Conservation (phyloP, 441 rosid genomes). For the Euphorbia schlechtendalii region DNA sequence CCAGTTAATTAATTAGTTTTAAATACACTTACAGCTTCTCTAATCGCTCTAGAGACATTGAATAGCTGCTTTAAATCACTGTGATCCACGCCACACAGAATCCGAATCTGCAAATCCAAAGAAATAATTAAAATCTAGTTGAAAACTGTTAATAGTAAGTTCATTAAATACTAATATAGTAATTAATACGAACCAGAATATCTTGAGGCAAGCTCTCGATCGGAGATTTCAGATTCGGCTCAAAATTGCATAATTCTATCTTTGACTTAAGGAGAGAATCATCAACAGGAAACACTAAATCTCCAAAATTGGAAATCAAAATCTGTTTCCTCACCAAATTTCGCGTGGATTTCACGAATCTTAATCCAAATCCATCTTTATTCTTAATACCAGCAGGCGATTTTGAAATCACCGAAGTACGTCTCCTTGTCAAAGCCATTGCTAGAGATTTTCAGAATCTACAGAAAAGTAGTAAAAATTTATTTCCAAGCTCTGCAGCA, state of each 20-base stretch:
- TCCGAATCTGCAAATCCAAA: slow-evolving; percentile 69
- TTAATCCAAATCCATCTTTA: slow-evolving; percentile 34
- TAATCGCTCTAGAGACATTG: slow-evolving; percentile 56
- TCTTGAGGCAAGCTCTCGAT: slow-evolving; percentile 74
- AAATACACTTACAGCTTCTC: slow-evolving; percentile 62
- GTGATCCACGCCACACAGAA: slow-evolving; percentile 64
- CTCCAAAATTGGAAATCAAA: slow-evolving; percentile 30
- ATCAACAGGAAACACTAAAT: neutral
- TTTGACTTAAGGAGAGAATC: slow-evolving; percentile 21
- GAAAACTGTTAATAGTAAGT: too few relatives aligned
- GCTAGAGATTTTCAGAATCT: neutral
- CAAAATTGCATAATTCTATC: slow-evolving; percentile 48
- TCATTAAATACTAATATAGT: too few relatives aligned
- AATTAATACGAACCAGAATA: slow-evolving; percentile 45
- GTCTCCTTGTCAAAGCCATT: slow-evolving; percentile 42
- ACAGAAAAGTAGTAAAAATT: neutral
- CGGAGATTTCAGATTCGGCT: slow-evolving; percentile 25
- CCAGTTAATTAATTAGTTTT: neutral
- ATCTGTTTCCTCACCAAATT: slow-evolving; percentile 72
- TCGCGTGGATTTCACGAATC: slow-evolving; percentile 40
- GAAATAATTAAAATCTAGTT: too few relatives aligned
- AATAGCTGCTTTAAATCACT: slow-evolving; percentile 62
- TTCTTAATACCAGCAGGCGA: slow-evolving; percentile 2
- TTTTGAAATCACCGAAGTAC: slow-evolving; percentile 32
- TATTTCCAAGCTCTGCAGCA: neutral